Conservation (phyloP, 2,329 filamentous ascomycete genomes). For the Trichoderma polysporum region DNA sequence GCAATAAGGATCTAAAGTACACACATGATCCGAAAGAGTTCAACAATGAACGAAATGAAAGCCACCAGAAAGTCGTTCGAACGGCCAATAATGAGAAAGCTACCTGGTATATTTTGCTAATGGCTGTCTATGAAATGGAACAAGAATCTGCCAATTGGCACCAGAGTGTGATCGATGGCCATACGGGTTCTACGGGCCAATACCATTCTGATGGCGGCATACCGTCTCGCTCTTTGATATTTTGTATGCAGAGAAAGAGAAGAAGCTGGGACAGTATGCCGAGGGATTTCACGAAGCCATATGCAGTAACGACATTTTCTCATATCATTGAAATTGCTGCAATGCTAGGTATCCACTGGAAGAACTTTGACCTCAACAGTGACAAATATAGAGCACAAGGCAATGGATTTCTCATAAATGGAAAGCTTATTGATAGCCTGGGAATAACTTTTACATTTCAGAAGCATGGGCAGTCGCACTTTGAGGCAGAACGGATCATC, state of each 20-base stretch:
- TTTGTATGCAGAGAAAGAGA: background rate
- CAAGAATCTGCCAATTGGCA: background rate
- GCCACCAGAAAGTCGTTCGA: background rate
- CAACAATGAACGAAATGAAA: background rate
- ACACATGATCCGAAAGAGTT: background rate
- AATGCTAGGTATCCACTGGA: background rate
- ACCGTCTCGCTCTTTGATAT: background rate
- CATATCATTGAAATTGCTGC: background rate
- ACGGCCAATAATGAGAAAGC: background rate
- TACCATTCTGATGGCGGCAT: background rate
- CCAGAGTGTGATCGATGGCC: too few species aligned
- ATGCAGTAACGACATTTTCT: background rate
- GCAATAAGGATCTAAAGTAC: background rate
- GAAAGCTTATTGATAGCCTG: background rate
- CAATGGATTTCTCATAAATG: background rate
- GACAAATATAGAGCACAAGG: background rate
- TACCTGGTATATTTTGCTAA: background rate
- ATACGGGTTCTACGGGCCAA: too few species aligned
- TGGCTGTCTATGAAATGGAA: background rate
- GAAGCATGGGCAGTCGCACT: background rate
- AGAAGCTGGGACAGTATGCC: background rate
- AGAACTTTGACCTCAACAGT: background rate
- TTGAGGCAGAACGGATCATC: background rate
- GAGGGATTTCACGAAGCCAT: background rate
- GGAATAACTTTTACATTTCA: background rate